These are phyloP conservation scores for Suillus subaureus DNA, from an alignment of 768 basidiomycete genomes.

Conservation along the genomic window DNA sequence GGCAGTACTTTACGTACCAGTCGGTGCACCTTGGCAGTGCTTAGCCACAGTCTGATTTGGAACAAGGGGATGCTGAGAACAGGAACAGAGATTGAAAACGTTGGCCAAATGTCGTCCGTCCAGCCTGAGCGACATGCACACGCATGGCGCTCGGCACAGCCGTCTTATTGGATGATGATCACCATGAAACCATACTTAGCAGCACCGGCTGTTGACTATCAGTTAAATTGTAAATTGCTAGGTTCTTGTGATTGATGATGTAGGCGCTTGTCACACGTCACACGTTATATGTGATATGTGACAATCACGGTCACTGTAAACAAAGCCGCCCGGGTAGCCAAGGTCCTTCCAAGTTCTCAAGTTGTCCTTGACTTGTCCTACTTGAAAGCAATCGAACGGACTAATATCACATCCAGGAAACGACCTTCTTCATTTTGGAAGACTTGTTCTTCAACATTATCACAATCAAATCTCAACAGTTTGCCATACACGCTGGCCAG, in stretches of 20 bases:
- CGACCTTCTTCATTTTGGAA: slow-evolving; percentile 15
- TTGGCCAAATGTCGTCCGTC: not conserved
- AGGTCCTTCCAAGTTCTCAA: slow-evolving; percentile 23
- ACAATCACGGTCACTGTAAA: slow-evolving; percentile 5
- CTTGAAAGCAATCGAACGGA: slow-evolving; percentile 7
- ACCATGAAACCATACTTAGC: not conserved
- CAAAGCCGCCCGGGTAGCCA: slow-evolving; percentile 10
- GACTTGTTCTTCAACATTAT: not conserved
- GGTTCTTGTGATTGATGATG: slow-evolving; percentile 17
- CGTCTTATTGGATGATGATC: not conserved
- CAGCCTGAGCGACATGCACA: not conserved
- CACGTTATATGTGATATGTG: slow-evolving; percentile 18
- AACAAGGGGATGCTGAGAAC: slow-evolving; percentile 16
- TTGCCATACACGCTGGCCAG: not conserved
- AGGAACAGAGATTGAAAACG: not conserved
- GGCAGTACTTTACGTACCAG: slow-evolving; percentile 3
- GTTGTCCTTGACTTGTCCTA: slow-evolving; percentile 17
- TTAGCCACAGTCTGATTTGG: slow-evolving; percentile 15
- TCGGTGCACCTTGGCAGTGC: not conserved
- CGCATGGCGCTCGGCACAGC: not conserved
- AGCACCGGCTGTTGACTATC: not conserved
- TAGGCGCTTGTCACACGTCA: not conserved
- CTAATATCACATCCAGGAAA: slow-evolving; percentile 13
- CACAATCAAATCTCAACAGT: not conserved
- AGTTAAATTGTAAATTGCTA: not conserved